Evolutionary conservation across 1,139 yeast species (phyloP), one percentile per base, ranked within the genome.

Genomic region (Hansenula sp.): DNA sequence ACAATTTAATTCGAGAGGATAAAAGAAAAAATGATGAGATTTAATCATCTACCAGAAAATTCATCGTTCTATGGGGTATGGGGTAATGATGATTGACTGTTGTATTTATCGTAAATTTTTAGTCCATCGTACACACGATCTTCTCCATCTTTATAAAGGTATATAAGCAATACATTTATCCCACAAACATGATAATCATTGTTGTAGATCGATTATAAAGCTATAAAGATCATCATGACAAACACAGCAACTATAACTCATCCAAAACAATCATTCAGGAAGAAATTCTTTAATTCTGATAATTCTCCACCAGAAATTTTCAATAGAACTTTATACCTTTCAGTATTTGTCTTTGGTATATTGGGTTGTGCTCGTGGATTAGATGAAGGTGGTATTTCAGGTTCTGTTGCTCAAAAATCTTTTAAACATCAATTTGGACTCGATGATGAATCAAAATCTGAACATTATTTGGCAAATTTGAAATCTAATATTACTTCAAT

Each of bases 321-420:
- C 55, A 77, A 77, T 61, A 50, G 62, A 53, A 71, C 72, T 12
- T 64, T 78, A 39, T 74, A 67, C 52, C 49, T 73, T 29, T 70
- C 79, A 4, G 72, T 79, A 12, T 63, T 75, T 40, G 72, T 77
- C 4, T 79, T 78, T 61, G 85, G 85, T 38, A 58, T 79, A 24
- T 62, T 77, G 43, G 86, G 86, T 12, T 70, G 78, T 24, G 81
- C 82, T 11, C 65, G 85, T 59, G 86, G 86, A 15, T 72, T 69
- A 43, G 86, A 80, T 59, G 85, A 79, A 61, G 86, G 85, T 40
- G 64, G 65, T 48, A 65, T 65, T 38, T 60, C 77, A n/a, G 81
- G 79, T 10, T 61, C 70, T 3, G 64, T 71, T 33, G 71, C 76
- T 3, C 79, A 72, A 51, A 58, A 57, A 3, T 63, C 77, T 1